These are phyloP conservation scores for Trebouxia sp. DNA, from an alignment of 139 green algal genomes.

Conservation along the genomic window DNA sequence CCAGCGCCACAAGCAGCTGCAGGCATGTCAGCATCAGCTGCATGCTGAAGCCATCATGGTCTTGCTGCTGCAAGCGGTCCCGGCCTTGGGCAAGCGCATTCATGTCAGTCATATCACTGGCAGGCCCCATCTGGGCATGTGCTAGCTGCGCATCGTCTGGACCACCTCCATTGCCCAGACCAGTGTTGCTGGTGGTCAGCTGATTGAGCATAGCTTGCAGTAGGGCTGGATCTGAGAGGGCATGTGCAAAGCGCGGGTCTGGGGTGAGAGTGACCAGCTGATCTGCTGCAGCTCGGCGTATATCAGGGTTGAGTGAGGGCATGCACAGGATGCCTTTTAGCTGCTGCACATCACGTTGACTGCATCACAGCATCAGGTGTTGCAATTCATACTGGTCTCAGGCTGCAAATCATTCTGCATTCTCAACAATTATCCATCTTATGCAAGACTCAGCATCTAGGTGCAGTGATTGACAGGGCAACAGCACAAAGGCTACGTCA, in stretches of 20 bases:
- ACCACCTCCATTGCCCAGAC: neutral
- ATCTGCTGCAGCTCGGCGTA: conserved; percentile 23
- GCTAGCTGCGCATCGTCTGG: no score
- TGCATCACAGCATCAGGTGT: neutral
- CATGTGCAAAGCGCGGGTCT: neutral
- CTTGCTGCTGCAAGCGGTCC: neutral
- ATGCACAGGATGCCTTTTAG: conserved; percentile 29
- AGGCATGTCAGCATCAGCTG: conserved; percentile 22
- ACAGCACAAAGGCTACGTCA: no score
- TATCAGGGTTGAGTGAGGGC: neutral
- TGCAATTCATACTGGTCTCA: neutral
- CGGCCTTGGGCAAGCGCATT: neutral
- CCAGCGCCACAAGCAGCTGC: neutral
- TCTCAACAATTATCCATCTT: no score
- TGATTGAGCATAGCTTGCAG: neutral
- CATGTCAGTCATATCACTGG: no score
- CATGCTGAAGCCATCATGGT: neutral
- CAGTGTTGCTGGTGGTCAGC: neutral
- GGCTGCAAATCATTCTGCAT: no score
- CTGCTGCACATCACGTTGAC: neutral
- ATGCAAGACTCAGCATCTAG: no score
- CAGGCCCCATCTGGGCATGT: no score
- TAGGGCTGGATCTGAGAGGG: neutral
- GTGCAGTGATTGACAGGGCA: no score
- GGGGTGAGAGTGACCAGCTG: conserved; percentile 19